Evolutionary conservation across 306 rosid genomes (phyloP), one percentile per base, ranked within the genome.

Genomic region (Comarum palustre): DNA sequence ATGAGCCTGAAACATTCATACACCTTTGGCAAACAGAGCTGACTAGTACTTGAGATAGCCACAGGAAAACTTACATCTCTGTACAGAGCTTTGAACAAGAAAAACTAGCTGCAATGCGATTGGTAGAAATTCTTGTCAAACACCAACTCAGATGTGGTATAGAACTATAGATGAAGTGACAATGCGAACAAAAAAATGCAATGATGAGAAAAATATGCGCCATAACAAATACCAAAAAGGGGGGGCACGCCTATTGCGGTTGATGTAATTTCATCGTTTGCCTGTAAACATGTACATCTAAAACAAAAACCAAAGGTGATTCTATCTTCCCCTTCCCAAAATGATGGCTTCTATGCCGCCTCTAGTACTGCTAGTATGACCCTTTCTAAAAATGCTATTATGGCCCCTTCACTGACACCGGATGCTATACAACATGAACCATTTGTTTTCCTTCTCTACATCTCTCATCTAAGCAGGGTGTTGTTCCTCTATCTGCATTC

Each of bases 351-450:
- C 45, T 34, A 8, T 34, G 67, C 67, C 41, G 41, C 41, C 29
- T 31, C 38, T 32, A 36, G 19, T 60, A 24, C 66, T 60, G 45
- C 67, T 34, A 61, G 24, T 31, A 34, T 32, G 8, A 17, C 67
- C 67, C 25, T 59, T 59, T 32, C 66, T 61, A 32, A 61, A 62
- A 62, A 17, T 57, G 15, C 61, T 69, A 69, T 31, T 22, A 41
- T 11, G 42, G 54, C 66, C 25, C 66, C 15, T 41, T 43, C 75
- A 54, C 55, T 41, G 42, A 19, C n/a, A 1, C 32, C 61, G 47
- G 80, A 82, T 71, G 77, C 86, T 84, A 84, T 88, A 82, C 87
- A 79, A 66, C 74, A 43, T 71, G 47, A 64, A 71, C 58, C 48
- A 6, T 42, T 13, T 54, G 39, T 67, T 71, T 50, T 73, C 63